Base-by-base conservation (phyloP, 805 yeast species). In the Vanderwaltozyma polyspora region DNA sequence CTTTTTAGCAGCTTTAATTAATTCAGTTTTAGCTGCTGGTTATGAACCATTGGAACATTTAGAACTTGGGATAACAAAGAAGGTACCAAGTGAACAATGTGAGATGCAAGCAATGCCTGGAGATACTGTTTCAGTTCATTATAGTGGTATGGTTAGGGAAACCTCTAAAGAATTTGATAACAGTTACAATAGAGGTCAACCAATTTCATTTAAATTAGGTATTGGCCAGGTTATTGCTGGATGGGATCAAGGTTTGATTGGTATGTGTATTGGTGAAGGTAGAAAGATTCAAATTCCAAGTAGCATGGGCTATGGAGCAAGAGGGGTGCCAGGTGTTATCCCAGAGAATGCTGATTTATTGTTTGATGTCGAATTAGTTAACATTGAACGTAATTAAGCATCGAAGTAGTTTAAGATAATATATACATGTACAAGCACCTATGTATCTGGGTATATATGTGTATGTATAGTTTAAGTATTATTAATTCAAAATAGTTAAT, bases 201-300 rank as follows among this genome's bases (percentile, higher is more conserved):
- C 96, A 30, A 64, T 86, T 40, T 55, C 67, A 28, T 86, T 86
- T 59, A 59, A 59, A n/a, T 61, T 87, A 35, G 96, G 95, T 28
- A 56, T 59, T 18, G 87, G 93, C 5, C 78, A 72, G 48, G 95
- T 86, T 22, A 86, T 86, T 51, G 52, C 67, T 40, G 95, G 96
- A 39, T 86, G 95, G 95, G 96, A 86, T 43, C 74, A 78, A 59
- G 95, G 95, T 28, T 62, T 85, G 33, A 46, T 65, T 25, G 76
- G 79, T 23, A 82, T 82, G 93, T 86, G 96, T 60, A 64, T 83
- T 55, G 95, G 95, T 30, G 95, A 86, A 58, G 67, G 77, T 62
- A 72, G 95, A 53, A 77, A 70, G 45, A 65, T 86, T 46, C 71
- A 74, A 19, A 83, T 87, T 52, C 95, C 95, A 31, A 70, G 93